Percentiles rank a stretch among this genome's conserved stretches.
Conservation (phyloP, 2,329 filamentous ascomycete species). For the Penicillium crustosum region DNA sequence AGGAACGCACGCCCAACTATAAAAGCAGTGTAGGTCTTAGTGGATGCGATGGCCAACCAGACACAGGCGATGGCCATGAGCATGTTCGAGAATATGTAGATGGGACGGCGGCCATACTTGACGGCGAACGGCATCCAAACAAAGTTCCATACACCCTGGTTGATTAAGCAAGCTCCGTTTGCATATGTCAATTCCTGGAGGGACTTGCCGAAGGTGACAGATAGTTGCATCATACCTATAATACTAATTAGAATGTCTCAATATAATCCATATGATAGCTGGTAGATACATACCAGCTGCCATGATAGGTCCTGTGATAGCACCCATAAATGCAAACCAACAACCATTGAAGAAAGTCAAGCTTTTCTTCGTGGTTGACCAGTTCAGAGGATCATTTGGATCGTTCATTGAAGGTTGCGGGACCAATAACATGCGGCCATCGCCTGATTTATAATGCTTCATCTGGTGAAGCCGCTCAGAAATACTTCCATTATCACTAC, state of each 20-base stretch:
- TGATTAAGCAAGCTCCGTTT: slow-evolving; percentile 18
- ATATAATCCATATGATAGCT: neutral
- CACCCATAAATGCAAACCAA: slow-evolving; percentile 20
- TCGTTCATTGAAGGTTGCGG: slow-evolving; percentile 17
- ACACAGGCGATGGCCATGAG: slow-evolving; percentile 23
- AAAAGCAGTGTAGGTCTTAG: slow-evolving; percentile 16
- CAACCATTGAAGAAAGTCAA: slow-evolving; percentile 18
- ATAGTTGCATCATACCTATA: slow-evolving; percentile 17
- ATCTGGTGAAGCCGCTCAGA: slow-evolving; percentile 24
- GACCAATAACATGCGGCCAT: slow-evolving; percentile 14
- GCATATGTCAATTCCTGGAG: slow-evolving; percentile 13
- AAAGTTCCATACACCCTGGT: slow-evolving; percentile 18
- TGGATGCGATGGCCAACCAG: slow-evolving; percentile 21
- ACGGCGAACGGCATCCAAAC: slow-evolving; percentile 25
- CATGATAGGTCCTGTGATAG: slow-evolving; percentile 24
- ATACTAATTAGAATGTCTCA: neutral
- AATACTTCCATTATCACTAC: neutral
- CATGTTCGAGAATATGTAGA: slow-evolving; percentile 20
- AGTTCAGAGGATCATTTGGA: slow-evolving; percentile 18
- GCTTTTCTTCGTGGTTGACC: slow-evolving; percentile 15
- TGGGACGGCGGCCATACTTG: slow-evolving; percentile 23
- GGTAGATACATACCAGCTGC: slow-evolving; percentile 21
- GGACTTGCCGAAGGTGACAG: slow-evolving; percentile 9
- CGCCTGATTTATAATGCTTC: slow-evolving; percentile 12
- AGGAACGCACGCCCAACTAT: slow-evolving; percentile 23